These are phyloP conservation scores for Tremella yokohamensis DNA, from an alignment of 768 basidiomycete species.

Conservation along the genomic window DNA sequence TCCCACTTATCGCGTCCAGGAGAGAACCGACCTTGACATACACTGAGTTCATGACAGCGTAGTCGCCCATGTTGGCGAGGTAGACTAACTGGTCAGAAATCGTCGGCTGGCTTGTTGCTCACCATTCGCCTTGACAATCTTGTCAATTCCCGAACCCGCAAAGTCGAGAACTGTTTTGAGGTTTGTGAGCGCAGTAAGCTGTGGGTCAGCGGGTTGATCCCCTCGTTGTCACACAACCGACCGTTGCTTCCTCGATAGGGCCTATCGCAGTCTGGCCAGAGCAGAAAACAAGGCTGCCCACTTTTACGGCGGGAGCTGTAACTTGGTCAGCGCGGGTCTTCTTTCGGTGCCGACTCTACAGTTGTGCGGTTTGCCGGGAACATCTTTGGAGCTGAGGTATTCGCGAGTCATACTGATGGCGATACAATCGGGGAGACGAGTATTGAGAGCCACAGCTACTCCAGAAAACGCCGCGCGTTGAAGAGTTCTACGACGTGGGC, in stretches of 20 bases:
- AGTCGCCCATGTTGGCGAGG: constrained; percentile 18
- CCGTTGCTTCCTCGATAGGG: constrained; percentile 36
- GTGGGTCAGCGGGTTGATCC: neutral
- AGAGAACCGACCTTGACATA: constrained; percentile 16
- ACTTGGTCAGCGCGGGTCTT: neutral
- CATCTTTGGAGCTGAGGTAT: constrained; percentile 37
- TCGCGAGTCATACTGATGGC: constrained; percentile 26
- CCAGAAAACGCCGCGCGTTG: too few relatives aligned
- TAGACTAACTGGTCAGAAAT: constrained; percentile 2
- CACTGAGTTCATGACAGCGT: constrained; percentile 19
- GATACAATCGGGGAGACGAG: too few relatives aligned
- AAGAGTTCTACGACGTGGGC: too few relatives aligned
- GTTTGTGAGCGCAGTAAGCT: constrained; percentile 13
- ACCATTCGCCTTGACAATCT: constrained; percentile 23
- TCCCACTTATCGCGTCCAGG: too few relatives aligned
- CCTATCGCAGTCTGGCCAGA: constrained; percentile 42
- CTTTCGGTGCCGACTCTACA: constrained; percentile 15
- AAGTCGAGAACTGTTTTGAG: constrained; percentile 37
- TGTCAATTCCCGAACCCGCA: constrained; percentile 30
- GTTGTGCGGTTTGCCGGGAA: constrained; percentile 44
- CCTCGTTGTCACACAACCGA: constrained; percentile 5
- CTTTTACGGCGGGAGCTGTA: constrained; percentile 37
- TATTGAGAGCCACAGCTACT: too few relatives aligned
- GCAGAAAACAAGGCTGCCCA: constrained; percentile 42
- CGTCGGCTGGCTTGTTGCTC: neutral